phyloP scores from a whole-genome alignment of 108 stramenopile species.

The Skeletonema tropicum region DNA sequence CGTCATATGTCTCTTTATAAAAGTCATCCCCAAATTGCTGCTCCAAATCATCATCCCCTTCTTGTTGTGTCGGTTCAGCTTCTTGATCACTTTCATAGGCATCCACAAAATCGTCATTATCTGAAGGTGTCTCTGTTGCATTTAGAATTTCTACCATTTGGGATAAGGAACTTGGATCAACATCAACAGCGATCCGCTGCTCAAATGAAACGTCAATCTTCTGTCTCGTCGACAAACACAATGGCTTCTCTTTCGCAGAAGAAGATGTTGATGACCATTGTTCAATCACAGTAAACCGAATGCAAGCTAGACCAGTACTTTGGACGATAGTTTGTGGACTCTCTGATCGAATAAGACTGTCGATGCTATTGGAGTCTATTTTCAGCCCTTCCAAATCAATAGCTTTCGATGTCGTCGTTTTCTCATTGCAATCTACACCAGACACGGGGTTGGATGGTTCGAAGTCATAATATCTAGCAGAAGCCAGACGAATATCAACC shows the following conservation, averaged over 20 bases:
- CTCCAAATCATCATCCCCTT: constrained; percentile 2
- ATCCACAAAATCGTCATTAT: constrained; percentile 12
- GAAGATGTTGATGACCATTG: background rate
- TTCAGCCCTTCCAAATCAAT: constrained; percentile 22
- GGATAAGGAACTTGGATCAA: constrained; percentile 7
- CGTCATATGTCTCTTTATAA: constrained; percentile 58
- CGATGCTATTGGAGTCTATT: constrained; percentile 9
- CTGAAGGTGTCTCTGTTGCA: constrained; percentile 9
- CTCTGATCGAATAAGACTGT: background rate
- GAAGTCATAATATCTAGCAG: constrained; percentile 61
- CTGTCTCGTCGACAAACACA: constrained; percentile 12
- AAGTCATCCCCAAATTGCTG: constrained; percentile 47
- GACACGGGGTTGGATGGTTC: constrained; percentile 17
- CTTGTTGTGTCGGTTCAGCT: background rate
- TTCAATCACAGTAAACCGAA: constrained; percentile 23
- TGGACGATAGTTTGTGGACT: constrained; percentile 4
- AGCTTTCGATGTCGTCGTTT: constrained; percentile 26
- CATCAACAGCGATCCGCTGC: constrained; percentile 21
- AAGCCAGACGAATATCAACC: constrained; percentile 52
- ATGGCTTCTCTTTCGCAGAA: background rate
- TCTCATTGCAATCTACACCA: constrained; percentile 16
- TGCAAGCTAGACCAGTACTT: background rate
- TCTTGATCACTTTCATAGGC: background rate
- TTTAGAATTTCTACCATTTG: constrained; percentile 16
- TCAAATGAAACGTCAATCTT: constrained; percentile 24